Evolutionary conservation across 108 stramenopile species (phyloP).

Genomic region (Cyclotella atomus): DNA sequence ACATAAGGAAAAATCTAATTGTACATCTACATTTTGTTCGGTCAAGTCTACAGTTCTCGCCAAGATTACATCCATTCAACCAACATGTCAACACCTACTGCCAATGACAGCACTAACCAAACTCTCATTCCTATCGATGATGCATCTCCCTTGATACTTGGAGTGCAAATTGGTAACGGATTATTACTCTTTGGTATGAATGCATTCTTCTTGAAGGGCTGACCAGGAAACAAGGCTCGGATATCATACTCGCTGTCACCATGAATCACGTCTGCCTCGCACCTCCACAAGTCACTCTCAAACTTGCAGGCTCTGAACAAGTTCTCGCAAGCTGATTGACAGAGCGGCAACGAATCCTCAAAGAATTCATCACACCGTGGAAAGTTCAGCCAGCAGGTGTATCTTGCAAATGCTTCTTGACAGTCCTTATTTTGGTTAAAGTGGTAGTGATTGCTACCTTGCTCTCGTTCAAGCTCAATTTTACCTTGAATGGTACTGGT

Average conservation of each 20-base stretch:
- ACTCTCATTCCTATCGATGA: background rate
- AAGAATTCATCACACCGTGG: conserved; percentile 50
- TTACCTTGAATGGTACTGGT: conserved; percentile 14
- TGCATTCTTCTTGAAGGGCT: conserved; percentile 46
- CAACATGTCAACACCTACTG: background rate
- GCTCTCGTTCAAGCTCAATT: conserved; percentile 35
- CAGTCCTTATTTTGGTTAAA: conserved; percentile 47
- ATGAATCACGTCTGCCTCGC: conserved; percentile 29
- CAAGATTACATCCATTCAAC: too few relatives aligned
- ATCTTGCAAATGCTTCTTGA: conserved; percentile 38
- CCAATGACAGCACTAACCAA: background rate
- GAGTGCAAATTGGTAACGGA: conserved; percentile 40
- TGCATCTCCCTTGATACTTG: conserved; percentile 40
- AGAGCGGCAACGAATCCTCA: conserved; percentile 39
- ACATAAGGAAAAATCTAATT: conserved; percentile 15
- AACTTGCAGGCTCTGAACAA: conserved; percentile 45
- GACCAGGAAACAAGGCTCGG: conserved; percentile 35
- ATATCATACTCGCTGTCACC: conserved; percentile 30
- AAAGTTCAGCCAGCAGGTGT: conserved; percentile 48
- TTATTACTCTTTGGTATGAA: conserved; percentile 22
- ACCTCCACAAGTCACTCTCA: conserved; percentile 14
- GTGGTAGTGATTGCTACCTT: conserved; percentile 20
- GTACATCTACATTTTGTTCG: too few relatives aligned
- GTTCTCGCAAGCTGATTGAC: conserved; percentile 49
- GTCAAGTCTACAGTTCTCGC: too few relatives aligned